A percentile compares a stretch with the other conserved stretches of the same genome.
Conservation (phyloP, 805 yeast species). For the Torulaspora delbrueckii region DNA sequence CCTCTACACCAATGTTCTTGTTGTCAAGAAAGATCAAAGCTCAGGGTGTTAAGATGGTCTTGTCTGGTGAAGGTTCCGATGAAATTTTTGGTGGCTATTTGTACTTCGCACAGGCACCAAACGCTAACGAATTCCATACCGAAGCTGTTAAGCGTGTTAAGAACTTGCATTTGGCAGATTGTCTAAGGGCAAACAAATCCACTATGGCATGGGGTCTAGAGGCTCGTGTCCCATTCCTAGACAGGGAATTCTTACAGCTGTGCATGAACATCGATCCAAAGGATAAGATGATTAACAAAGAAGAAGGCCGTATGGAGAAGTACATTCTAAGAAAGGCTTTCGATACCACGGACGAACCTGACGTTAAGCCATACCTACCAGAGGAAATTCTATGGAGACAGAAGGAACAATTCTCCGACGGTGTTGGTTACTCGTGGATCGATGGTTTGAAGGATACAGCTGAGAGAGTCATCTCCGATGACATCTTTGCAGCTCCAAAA, state of each 20-base stretch:
- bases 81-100: constrained; percentile 98
- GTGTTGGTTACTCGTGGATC: constrained; percentile 99
- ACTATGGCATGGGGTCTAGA: constrained; percentile 99
- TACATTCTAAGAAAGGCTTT: constrained; percentile 96
- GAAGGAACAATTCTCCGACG: constrained; percentile 99
- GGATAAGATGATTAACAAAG: constrained; percentile 75
- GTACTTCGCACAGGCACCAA: constrained; percentile 95
- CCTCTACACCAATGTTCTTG: constrained; percentile 98
- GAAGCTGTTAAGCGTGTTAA: constrained; percentile 95
- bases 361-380: constrained; percentile 81
- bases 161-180: constrained; percentile 95
- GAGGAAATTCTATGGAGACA: constrained; percentile 98
- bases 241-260: constrained; percentile 82
- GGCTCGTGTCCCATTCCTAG: constrained; percentile 99
- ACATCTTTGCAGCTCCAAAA: constrained; percentile 83
- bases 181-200: constrained; percentile 97
- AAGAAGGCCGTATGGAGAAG: constrained; percentile 83
- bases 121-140: constrained; percentile 85
- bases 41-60: constrained; percentile 98
- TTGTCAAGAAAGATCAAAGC: constrained; percentile 96
- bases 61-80: constrained; percentile 98
- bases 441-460: constrained; percentile 96
- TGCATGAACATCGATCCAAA: constrained; percentile 93
- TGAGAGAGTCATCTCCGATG: constrained; percentile 79
- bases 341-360: constrained; percentile 82